Percentiles rank a stretch among this genome's conserved stretches.
phyloP scores from a whole-genome alignment of 768 basidiomycete genomes.

The Amanita brunnescens region DNA sequence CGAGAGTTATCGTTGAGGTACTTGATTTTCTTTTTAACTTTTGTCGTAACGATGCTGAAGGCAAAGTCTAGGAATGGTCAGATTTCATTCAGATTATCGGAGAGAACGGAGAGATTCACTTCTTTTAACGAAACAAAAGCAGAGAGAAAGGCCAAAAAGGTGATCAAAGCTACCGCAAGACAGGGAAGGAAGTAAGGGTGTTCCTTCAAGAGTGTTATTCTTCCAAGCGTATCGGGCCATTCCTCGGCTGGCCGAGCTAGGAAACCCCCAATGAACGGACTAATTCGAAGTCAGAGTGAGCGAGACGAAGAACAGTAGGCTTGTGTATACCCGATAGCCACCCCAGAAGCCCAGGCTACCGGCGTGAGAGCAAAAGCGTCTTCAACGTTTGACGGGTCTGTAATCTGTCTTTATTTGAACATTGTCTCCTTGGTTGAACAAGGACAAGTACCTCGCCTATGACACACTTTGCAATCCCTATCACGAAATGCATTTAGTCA shows the following conservation, averaged over 20 bases:
- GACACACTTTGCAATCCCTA: neutral
- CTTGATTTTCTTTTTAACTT: too few species aligned
- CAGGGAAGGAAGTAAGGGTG: slow-evolving; percentile 32
- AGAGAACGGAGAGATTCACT: slow-evolving; percentile 9
- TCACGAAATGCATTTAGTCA: neutral
- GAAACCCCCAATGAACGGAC: slow-evolving; percentile 23
- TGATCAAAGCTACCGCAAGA: slow-evolving; percentile 15
- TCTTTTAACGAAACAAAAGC: slow-evolving; percentile 20
- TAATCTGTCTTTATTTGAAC: slow-evolving; percentile 32
- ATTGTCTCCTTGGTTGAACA: neutral
- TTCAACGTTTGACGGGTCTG: slow-evolving; percentile 29
- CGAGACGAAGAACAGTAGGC: too few species aligned
- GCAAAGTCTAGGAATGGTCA: neutral
- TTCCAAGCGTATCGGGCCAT: slow-evolving; percentile 20
- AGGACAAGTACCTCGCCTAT: neutral
- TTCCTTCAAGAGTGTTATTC: slow-evolving; percentile 14
- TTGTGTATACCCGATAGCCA: slow-evolving; percentile 22
- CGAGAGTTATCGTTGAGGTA: too few species aligned
- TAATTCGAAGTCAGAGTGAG: too few species aligned
- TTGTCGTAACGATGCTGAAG: too few species aligned
- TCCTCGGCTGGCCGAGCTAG: slow-evolving; percentile 20
- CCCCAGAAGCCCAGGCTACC: slow-evolving; percentile 26
- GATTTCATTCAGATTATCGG: too few species aligned
- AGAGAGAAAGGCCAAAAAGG: slow-evolving; percentile 15
- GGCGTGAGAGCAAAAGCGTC: slow-evolving; percentile 29